Evolutionary conservation across 2,329 filamentous ascomycete genomes (phyloP), one percentile per base, ranked within the genome.

Genomic region (Colletotrichum spinosum): DNA sequence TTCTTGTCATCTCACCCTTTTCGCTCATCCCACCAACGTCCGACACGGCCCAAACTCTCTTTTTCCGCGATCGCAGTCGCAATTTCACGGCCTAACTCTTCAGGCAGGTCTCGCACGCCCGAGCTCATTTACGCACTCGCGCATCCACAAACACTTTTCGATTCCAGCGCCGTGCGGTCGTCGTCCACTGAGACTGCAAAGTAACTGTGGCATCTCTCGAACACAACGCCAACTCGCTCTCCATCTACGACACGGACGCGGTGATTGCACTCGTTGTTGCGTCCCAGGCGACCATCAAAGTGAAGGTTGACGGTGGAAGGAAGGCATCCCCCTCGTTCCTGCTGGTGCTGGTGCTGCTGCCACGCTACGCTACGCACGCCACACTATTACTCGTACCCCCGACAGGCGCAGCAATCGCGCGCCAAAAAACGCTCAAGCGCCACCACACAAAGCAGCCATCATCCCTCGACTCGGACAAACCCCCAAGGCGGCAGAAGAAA

Each of bases 391-490:
- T 70, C 68, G 60, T 70, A 69, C 70, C 67, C 72, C 71, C 72
- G 71, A 73, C 77, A 79, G 76, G 73, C 77, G 77, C 76, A 79
- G 73, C 73, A 81, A 81, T 81, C 79, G 79, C 79, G 79, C 79
- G 79, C 80, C 74, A 80, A 80, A 73, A 70, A 61, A 42, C 71
- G 67, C 67, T 70, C 76, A 80, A 80, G 78, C 78, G 78, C 79
- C 76, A 67, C 60, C 61, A 42, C 42, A 58, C 46, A 49, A 49
- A 61, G 58, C 62, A 65, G 62, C 62, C 62, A 56, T 65, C 57
- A 65, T 62, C 62, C 62, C 57, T 65, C 62, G 57, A 61, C 62
- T 41, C 15, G 62, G 57, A 65, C 62, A 56, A 65, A 41, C 62
- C 39, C 51, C 39, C 41, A 50, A 50, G 57, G 44, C 57, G 39